Evolutionary conservation across 495 filamentous ascomycete genomes (phyloP), one percentile per base, ranked within the genome.

Genomic region (Trypethelium eluteriae): DNA sequence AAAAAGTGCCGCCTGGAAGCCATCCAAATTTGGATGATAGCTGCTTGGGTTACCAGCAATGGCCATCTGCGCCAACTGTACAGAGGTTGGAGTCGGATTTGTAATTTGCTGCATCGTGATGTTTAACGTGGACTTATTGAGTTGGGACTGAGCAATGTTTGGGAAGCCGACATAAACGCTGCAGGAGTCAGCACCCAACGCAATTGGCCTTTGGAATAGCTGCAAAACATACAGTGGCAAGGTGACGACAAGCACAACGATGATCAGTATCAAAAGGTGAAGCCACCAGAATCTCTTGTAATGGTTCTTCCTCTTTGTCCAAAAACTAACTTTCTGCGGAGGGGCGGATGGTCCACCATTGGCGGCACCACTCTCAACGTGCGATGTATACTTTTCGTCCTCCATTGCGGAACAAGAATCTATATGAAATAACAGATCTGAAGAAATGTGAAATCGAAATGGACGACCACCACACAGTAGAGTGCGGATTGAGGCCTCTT

Each of bases 111-210:
- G 82, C 62, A 77, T 72, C 16, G 81, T 81, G 70, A 93, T 76
- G 35, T 79, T 78, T 56, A 92, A 79, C 16, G 79, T 82, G 25
- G 90, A 86, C 32, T 84, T 75, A 70, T 89, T 83, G 67, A 92
- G 80, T 72, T 85, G 85, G 57, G 77, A 46, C 74, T 92, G 89
- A 34, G 89, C 88, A 65, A 90, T 89, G 64, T 83, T 81, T 62
- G 89, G 89, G 50, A 90, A 86, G 4, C 75, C 89, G 66, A 91
- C 89, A 69, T 88, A 87, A 62, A 92, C 74, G 49, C 90, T 93
- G 73, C 5, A 36, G 14, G 7, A 34, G 36, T 59, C 6, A 7
- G 36, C 34, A 44, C 6, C 6, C 5, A 10, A 7, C 16, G 39
- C 39, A 25, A n/a, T 57, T 64, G 9, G 3, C 65, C 16, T 61